phyloP scores from a whole-genome alignment of 176 grass and related monocot genomes.

The Oropetium thomaeum region DNA sequence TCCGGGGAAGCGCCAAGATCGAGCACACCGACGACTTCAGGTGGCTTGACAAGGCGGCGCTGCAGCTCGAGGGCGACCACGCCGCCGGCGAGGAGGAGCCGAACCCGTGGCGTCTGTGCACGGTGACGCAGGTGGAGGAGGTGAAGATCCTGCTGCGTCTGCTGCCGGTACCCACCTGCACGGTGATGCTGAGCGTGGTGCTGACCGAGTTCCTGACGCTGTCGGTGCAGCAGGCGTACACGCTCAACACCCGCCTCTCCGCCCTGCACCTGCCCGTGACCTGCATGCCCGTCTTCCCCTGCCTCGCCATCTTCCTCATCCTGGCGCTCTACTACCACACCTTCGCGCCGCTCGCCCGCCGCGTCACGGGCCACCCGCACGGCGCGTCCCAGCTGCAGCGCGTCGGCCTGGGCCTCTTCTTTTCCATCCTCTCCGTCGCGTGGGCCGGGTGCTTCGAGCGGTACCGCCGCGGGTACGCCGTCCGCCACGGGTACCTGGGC shows the following conservation, averaged over 20 bases:
- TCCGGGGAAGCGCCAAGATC: conserved; percentile 86
- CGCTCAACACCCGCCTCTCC: conserved; percentile 69
- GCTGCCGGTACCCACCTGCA: conserved; percentile 75
- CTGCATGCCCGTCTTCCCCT: conserved; percentile 98
- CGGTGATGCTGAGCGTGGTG: conserved; percentile 76
- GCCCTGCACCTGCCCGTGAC: conserved; percentile 65
- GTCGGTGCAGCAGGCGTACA: conserved; percentile 91
- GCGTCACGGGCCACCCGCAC: conserved; percentile 78
- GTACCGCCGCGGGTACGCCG: conserved; percentile 69
- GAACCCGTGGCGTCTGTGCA: conserved; percentile 70
- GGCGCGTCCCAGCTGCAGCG: conserved; percentile 91
- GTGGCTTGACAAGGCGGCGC: conserved; percentile 85
- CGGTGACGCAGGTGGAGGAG: conserved; percentile 88
- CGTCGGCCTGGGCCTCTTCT: conserved; percentile 64
- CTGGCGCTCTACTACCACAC: conserved; percentile 77
- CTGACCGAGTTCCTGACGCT: conserved; percentile 91
- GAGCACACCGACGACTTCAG: conserved; percentile 79
- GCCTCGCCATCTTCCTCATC: conserved; percentile 81
- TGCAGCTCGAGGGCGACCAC: conserved; percentile 38
- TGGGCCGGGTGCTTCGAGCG: conserved; percentile 83
- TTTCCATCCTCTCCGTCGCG: conserved; percentile 74
- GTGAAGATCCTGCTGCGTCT: conserved; percentile 89
- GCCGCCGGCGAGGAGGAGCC: neutral
- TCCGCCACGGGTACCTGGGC: conserved; percentile 54
- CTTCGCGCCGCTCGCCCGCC: conserved; percentile 66